phyloP scores from a whole-genome alignment of 306 rosid genomes.

The Acacia melanoxylon region DNA sequence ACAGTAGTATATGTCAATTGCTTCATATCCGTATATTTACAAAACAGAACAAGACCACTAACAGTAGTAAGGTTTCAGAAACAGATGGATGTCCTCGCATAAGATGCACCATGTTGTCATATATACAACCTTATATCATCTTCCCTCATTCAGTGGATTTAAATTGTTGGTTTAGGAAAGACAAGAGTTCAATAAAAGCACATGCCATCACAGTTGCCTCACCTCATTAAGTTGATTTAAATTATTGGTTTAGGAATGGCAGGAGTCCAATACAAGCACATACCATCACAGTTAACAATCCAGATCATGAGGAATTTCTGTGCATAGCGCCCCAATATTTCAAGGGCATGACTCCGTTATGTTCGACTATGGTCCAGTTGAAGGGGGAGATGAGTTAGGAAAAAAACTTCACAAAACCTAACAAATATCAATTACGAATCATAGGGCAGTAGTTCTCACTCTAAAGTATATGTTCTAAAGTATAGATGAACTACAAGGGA shows the following conservation, averaged over 20 bases:
- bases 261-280: conserved; percentile 21
- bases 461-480: conserved; percentile 6
- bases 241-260: conserved; percentile 12
- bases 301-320: conserved; percentile 1
- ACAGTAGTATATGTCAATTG: not conserved
- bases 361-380: conserved; percentile 8
- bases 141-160: conserved; percentile 21
- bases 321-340: conserved; percentile 25
- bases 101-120: not conserved
- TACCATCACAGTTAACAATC: conserved; percentile 23
- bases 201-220: conserved; percentile 11
- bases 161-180: conserved; percentile 9
- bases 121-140: conserved; percentile 6
- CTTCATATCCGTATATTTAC: not conserved
- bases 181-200: conserved; percentile 21
- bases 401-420: conserved; percentile 14
- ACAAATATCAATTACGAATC: conserved; percentile 7
- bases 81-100: not conserved
- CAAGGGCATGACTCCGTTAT: conserved; percentile 1
- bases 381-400: not conserved
- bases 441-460: conserved; percentile 8
- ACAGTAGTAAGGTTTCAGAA: not conserved
- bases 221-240: conserved; percentile 25
- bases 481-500: conserved; percentile 15
- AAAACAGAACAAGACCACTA: not conserved